Base-by-base conservation (phyloP, 495 filamentous ascomycete species). In the Podospora anserina region DNA sequence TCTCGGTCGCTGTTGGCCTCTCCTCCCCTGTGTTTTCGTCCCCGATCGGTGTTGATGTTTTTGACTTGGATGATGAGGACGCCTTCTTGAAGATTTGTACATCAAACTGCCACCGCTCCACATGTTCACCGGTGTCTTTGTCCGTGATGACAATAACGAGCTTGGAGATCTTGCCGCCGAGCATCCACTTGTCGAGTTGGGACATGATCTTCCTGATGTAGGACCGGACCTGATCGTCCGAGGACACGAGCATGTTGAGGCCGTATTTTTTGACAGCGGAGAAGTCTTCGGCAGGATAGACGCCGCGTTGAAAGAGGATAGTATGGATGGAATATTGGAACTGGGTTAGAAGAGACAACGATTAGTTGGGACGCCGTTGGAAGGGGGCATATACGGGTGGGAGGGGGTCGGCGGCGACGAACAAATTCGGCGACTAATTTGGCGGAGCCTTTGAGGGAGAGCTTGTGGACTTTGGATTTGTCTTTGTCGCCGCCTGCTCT, bases 151-250 rank as follows among this genome's bases (percentile, higher is more conserved):
- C 94, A 32, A 99, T 89, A 30, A 99, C 94, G 1, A 99, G 88
- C 80, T 97, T 98, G 16, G 90, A 93, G 72, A 99, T 96, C 81
- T 98, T 98, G 74, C 93, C 92, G 72, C 90, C 91, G 57, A 91
- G 83, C 91, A 97, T 98, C 95, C 95, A 99, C 74, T 90, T 91
- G 80, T 94, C 93, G 58, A 97, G 87, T 80, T 97, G 93, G 4
- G 89, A 90, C 92, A 96, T 97, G 80, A 97, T 97, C 82, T 95
- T 96, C 82, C 96, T 97, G 84, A 97, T 96, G 79, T 99, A 99
- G 63, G 94, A 93, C 82, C 96, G 96, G 72, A 99, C 95, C 78
- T 98, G 93, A 82, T 98, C 95, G 80, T 99, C 95, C 67, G 91
- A 88, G 19, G 95, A 92, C 53, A 97, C 93, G 54, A 97, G 91